Evolutionary conservation across 345 rosid species (phyloP), one percentile per base, ranked within the genome.

Genomic region (Carallia brachiata): DNA sequence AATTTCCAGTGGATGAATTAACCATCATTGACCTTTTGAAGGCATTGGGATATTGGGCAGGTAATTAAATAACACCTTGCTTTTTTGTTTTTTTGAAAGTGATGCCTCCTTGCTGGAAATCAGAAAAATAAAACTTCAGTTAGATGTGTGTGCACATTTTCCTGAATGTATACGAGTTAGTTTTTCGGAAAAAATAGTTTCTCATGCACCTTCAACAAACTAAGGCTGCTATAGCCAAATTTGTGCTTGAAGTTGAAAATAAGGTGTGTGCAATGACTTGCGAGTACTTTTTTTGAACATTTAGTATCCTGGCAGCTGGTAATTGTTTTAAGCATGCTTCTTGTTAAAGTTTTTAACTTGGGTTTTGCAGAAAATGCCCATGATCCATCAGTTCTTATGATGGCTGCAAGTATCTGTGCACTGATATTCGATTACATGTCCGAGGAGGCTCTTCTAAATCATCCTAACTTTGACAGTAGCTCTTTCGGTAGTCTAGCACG

Each of bases 361-460:
- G 6, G 17, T 56, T 74, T 55, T 47, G 55, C 86, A 92, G 97
- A 82, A 73, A 62, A 81, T 62, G 70, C 70, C 55, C 54, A 70
- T 64, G 92, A 92, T 63, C 77, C 71, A 32, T 84, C 92, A 36
- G 55, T 56, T 48, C 55, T 73, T 4, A 82, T 89, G 90, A 85
- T 92, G 99, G 93, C 91, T 72, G 83, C 93, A 62, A 89, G 92
- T 79, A 83, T 95, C 66, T 85, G 91, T 79, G 72, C 90, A 6
- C 72, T 94, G 76, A 73, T 89, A 67, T 75, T 92, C 53, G 97
- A 87, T 70, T 73, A 67, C 48, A 86, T 87, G 62, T 91, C 99
- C 52, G 96, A 92, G 76, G 88, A 81, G 65, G 85, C 86, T 75
- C 89, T 92, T 67, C 77, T 80, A n/a, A 77, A 77, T 70, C 86